These are phyloP conservation scores for Dictyostelium intermedium DNA, from an alignment of 78 protist species.

Conservation along the genomic window DNA sequence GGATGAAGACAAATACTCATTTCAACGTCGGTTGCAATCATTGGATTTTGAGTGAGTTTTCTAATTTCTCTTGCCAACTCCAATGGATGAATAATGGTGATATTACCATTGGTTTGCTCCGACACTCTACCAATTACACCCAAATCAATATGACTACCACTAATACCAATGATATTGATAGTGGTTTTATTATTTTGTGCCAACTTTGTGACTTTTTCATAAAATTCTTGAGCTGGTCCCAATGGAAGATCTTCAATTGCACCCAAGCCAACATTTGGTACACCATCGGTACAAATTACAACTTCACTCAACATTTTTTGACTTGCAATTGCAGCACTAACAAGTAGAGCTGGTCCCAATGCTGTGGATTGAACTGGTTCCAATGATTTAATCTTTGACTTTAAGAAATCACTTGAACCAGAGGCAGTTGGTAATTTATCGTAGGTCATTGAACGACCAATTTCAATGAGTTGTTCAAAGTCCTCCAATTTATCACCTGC, in stretches of 20 bases:
- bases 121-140: conserved; percentile 79
- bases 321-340: conserved; percentile 64
- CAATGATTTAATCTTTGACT: conserved; percentile 22
- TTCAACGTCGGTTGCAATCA: conserved; percentile 72
- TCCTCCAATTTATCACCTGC: conserved; percentile 71
- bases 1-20: conserved; percentile 29
- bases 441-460: conserved; percentile 20
- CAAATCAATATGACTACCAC: conserved; percentile 75
- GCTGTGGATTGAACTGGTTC: conserved; percentile 82
- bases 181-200: conserved; percentile 45
- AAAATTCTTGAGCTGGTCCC: conserved; percentile 43
- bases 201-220: not conserved
- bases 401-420: not conserved
- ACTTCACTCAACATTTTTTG: conserved; percentile 55
- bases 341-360: conserved; percentile 76
- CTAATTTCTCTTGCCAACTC: conserved; percentile 75
- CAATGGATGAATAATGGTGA: conserved; percentile 74
- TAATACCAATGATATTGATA: conserved; percentile 48
- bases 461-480: conserved; percentile 12
- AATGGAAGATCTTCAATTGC: conserved; percentile 58
- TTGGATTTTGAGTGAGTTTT: conserved; percentile 75
- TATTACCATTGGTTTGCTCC: conserved; percentile 75
- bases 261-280: conserved; percentile 83
- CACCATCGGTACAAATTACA: conserved; percentile 84
- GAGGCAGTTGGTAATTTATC: not conserved